phyloP scores from a whole-genome alignment of 1,139 yeast species.

The Pichia sp. region DNA sequence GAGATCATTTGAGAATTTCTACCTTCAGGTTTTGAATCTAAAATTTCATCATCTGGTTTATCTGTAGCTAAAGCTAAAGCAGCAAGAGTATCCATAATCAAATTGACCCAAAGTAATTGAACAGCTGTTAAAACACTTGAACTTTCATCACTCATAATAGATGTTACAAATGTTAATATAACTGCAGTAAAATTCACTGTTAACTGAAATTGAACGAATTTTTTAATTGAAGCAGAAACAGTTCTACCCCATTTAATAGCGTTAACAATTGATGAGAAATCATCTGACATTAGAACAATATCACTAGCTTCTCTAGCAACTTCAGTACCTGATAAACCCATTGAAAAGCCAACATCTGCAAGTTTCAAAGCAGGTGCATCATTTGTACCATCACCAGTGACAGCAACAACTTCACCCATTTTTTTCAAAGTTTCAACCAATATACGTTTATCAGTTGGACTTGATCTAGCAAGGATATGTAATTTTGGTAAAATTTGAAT shows the following conservation, averaged over 20 bases:
- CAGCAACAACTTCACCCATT: slow-evolving; percentile 92
- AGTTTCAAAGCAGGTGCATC: slow-evolving; percentile 92
- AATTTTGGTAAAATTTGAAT: slow-evolving; percentile 56
- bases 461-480: slow-evolving; percentile 84
- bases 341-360: slow-evolving; percentile 90
- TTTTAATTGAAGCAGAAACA: slow-evolving; percentile 88
- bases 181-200: slow-evolving; percentile 97
- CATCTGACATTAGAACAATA: slow-evolving; percentile 90
- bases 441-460: slow-evolving; percentile 89
- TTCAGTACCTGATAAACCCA: slow-evolving; percentile 93
- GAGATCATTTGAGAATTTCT: slow-evolving; percentile 75
- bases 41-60: slow-evolving; percentile 77
- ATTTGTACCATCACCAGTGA: slow-evolving; percentile 96
- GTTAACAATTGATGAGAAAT: slow-evolving; percentile 87
- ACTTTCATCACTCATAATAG: slow-evolving; percentile 75
- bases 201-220: slow-evolving; percentile 90
- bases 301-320: slow-evolving; percentile 96
- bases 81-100: slow-evolving; percentile 97
- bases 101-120: slow-evolving; percentile 92
- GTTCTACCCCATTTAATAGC: slow-evolving; percentile 99
- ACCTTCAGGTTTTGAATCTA: slow-evolving; percentile 80
- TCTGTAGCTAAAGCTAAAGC: slow-evolving; percentile 97
- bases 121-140: slow-evolving; percentile 91
- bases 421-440: slow-evolving; percentile 76
- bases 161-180: slow-evolving; percentile 83